Conservation (phyloP, 257 asterid genomes). For the Nicotiana otophora region DNA sequence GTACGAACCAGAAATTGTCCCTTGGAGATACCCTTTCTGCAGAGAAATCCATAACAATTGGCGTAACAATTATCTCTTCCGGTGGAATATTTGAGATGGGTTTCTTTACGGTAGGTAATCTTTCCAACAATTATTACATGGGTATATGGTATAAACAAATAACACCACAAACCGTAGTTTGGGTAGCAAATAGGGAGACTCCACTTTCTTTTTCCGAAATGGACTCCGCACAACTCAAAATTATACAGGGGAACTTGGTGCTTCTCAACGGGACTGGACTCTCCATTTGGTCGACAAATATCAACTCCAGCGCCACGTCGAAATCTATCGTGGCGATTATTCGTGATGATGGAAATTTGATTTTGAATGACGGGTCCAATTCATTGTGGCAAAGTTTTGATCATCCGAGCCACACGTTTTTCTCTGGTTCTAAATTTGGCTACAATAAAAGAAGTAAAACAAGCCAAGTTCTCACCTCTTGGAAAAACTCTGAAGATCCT, state of each 20-base stretch:
- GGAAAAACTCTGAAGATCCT: slow-evolving; percentile 8
- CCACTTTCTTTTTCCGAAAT: slow-evolving; percentile 24
- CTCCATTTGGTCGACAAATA: neutral
- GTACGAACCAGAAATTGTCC: neutral
- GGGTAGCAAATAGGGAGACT: neutral
- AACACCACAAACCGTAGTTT: slow-evolving; percentile 45
- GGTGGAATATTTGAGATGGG: slow-evolving; percentile 7
- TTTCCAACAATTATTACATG: too few species aligned
- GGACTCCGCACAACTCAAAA: slow-evolving; percentile 25
- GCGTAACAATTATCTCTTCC: slow-evolving; percentile 22
- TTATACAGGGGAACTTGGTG: slow-evolving; percentile 35
- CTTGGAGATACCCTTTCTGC: slow-evolving; percentile 22
- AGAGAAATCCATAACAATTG: slow-evolving; percentile 24
- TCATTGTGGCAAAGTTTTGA: neutral
- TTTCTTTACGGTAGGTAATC: too few species aligned
- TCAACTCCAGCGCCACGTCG: neutral
- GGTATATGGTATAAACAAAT: too few species aligned
- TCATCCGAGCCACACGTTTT: too few species aligned
- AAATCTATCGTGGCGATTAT: slow-evolving; percentile 8
- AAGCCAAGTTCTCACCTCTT: slow-evolving; percentile 6
- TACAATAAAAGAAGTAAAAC: too few species aligned
- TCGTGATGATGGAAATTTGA: neutral
- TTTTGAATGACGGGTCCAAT: slow-evolving; percentile 6
- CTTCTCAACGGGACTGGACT: slow-evolving; percentile 7
- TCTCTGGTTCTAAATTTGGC: too few species aligned